A percentile compares a stretch with the other conserved stretches of the same genome.
phyloP scores from a whole-genome alignment of 2,329 filamentous ascomycete genomes.

The Dothideomycetidae sp. region DNA sequence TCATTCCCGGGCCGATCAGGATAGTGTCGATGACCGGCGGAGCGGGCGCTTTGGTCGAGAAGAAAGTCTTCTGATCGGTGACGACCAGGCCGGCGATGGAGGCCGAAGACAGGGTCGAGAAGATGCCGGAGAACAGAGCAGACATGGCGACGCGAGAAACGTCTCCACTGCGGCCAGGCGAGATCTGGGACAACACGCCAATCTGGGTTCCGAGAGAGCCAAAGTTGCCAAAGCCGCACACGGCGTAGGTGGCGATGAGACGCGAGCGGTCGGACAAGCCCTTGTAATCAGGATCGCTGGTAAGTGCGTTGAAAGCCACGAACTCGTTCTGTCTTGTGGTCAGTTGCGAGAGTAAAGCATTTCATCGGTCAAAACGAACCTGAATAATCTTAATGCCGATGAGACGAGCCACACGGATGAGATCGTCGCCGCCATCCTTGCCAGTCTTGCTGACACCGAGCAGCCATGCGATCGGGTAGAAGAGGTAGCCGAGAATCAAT shows the following conservation, averaged over 20 bases:
- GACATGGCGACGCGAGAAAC: slow-evolving; percentile 63
- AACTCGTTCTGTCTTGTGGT: slow-evolving; percentile 51
- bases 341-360: slow-evolving; percentile 7
- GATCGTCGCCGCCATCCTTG: slow-evolving; percentile 23
- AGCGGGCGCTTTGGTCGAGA: too few species aligned
- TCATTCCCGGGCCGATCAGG: too few species aligned
- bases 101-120: slow-evolving; percentile 67
- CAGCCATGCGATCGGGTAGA: slow-evolving; percentile 68
- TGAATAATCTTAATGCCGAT: slow-evolving; percentile 77
- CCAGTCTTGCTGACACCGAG: slow-evolving; percentile 56
- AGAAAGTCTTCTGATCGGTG: slow-evolving; percentile 32
- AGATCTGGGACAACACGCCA: slow-evolving; percentile 70
- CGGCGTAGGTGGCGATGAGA: slow-evolving; percentile 73
- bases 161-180: slow-evolving; percentile 58
- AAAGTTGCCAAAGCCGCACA: slow-evolving; percentile 66
- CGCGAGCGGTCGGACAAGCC: slow-evolving; percentile 53
- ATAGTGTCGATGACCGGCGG: too few species aligned
- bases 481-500: slow-evolving; percentile 61
- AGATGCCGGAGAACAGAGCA: slow-evolving; percentile 61
- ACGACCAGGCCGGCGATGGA: slow-evolving; percentile 64
- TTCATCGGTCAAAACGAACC: slow-evolving; percentile 27
- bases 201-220: slow-evolving; percentile 81
- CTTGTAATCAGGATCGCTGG: slow-evolving; percentile 37
- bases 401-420: slow-evolving; percentile 60
- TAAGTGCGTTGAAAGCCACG: slow-evolving; percentile 51